These are phyloP conservation scores for Lactuca sativa DNA, from an alignment of 129 eudicot genomes.

Conservation along the genomic window DNA sequence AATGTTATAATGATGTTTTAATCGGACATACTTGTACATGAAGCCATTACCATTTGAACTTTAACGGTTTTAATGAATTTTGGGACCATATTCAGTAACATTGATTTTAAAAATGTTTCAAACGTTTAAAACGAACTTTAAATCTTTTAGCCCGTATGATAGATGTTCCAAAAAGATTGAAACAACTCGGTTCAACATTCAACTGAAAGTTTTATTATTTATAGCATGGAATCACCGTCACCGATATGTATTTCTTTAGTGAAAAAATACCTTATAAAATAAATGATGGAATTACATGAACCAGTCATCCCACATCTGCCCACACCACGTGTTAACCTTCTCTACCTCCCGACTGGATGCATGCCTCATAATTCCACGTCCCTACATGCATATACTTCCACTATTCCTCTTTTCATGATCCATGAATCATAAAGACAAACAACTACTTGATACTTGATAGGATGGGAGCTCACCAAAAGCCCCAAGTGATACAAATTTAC, in stretches of 20 bases:
- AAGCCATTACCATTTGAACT: too few species aligned
- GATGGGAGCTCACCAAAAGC: background rate
- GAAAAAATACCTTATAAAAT: background rate
- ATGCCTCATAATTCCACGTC: slow-evolving; percentile 45
- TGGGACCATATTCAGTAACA: too few species aligned
- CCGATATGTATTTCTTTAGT: slow-evolving; percentile 1
- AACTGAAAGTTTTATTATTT: too few species aligned
- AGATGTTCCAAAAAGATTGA: too few species aligned
- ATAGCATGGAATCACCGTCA: background rate
- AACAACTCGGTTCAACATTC: too few species aligned
- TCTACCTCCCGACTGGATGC: slow-evolving; percentile 23
- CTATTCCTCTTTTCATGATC: slow-evolving; percentile 14
- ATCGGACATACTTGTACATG: too few species aligned
- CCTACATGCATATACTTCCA: slow-evolving; percentile 29
- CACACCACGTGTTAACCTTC: slow-evolving; percentile 28
- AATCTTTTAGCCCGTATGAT: too few species aligned
- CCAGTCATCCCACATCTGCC: slow-evolving; percentile 1
- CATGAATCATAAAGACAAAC: background rate
- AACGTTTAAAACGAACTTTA: too few species aligned
- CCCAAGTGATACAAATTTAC: background rate
- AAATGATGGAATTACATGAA: background rate
- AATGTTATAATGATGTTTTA: too few species aligned
- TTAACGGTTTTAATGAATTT: too few species aligned
- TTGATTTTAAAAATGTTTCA: too few species aligned
- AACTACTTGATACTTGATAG: background rate